Conservation (phyloP, 73 alveolate species). For the Durusdinium trenchii region DNA sequence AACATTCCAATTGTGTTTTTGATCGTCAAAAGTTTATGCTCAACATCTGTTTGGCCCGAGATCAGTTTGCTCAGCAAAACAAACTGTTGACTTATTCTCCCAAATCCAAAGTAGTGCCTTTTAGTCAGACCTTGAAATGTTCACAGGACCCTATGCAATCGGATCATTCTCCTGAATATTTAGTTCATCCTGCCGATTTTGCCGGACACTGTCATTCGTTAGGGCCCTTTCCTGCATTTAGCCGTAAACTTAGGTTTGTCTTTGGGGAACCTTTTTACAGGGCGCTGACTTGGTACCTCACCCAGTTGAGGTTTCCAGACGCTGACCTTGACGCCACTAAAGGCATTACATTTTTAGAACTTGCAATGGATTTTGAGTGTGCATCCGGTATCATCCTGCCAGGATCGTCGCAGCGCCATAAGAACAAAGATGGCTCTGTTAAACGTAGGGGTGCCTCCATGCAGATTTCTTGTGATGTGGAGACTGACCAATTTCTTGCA, state of each 20-base stretch:
- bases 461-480: not conserved
- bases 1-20: not conserved
- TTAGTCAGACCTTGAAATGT: not conserved
- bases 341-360: not conserved
- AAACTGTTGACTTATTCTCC: not conserved
- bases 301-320: not conserved
- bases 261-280: not conserved
- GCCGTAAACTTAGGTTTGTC: not conserved
- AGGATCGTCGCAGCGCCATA: not conserved
- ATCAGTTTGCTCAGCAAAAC: not conserved
- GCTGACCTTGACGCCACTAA: not conserved
- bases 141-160: not conserved
- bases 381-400: not conserved
- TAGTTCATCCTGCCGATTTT: not conserved
- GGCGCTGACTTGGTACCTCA: not conserved
- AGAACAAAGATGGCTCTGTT: not conserved
- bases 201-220: not conserved
- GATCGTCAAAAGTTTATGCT: not conserved
- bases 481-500: not conserved
- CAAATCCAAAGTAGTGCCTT: not conserved
- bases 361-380: slow-evolving; percentile 1
- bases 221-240: not conserved
- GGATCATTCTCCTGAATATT: not conserved
- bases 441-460: not conserved
- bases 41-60: not conserved